Evolutionary conservation across 1,284 basidiomycete species (phyloP), one percentile per base, ranked within the genome.

Genomic region (Pyrrhoderma noxium): DNA sequence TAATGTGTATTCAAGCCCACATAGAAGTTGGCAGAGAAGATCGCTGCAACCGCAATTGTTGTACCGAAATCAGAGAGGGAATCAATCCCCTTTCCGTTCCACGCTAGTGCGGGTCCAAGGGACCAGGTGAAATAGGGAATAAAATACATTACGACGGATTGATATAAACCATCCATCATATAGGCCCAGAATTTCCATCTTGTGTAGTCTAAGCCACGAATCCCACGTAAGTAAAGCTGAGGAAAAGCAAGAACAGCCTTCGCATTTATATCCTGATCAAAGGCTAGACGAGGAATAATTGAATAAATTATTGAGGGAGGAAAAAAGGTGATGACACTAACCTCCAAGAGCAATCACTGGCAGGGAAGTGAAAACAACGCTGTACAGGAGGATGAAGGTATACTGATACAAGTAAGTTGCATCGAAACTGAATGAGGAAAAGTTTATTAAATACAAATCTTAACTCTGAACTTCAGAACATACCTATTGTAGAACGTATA

Each of bases 331-430:
- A n/a, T n/a, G n/a, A n/a, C n/a, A 58, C 77, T 55, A 61, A 89
- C 88, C 86, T 67, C 95, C 95, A 53, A 97, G 79, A 49, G 88
- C 76, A 54, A 92, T 89, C 59, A 97, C 92, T 19, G 93, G 93
- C 18, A 97, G 70, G 0, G 93, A 95, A 2, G 94, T 97, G 72
- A 98, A 99, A 62, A 91, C 72, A 61, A 95, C 75, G 67, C 95
- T 97, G 75, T 82, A 96, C 55, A 94, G 72, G 59, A 95, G 70
- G 58, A 95, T 83, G 70, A 94, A 93, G 7, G 91, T 95, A 70
- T 96, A 96, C 65, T 98, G 87, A 68, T 94, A 98, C 58, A 98
- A 70, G 71, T 97, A 97, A 1, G 93, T 94, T 50, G 89, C 90
- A 65, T 95, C 89, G 69, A 95, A 97, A 66, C 89, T 90, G 63